phyloP scores from a whole-genome alignment of 1,139 yeast species.

The Yamadazyma spencermartinsiae region DNA sequence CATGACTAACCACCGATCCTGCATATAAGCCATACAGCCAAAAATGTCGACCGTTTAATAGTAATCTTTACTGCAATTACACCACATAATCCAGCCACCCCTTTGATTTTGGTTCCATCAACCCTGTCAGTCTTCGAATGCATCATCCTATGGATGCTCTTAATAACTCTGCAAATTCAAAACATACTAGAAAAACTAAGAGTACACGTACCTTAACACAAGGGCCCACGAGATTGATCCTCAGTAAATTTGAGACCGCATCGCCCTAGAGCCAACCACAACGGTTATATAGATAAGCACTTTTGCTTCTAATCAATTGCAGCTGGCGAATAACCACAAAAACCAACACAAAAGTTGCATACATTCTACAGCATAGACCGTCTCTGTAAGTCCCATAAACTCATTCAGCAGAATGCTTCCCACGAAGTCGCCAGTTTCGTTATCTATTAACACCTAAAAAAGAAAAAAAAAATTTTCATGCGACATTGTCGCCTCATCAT shows the following conservation, averaged over 20 bases:
- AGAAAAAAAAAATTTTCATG: conserved; percentile 2
- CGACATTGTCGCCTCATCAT: conserved; percentile 3
- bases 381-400: too few relatives aligned
- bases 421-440: too few relatives aligned
- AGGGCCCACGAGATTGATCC: neutral
- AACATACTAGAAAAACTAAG: neutral
- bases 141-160: too few relatives aligned
- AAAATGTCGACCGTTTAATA: too few relatives aligned
- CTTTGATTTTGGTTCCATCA: too few relatives aligned
- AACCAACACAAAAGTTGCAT: neutral
- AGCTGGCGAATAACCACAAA: neutral
- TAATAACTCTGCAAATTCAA: neutral
- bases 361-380: too few relatives aligned
- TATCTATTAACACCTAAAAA: neutral
- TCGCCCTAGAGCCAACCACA: neutral
- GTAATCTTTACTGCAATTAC: too few relatives aligned
- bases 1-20: too few relatives aligned
- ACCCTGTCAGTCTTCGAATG: too few relatives aligned
- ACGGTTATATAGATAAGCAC: neutral
- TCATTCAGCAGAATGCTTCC: too few relatives aligned
- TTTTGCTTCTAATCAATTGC: neutral
- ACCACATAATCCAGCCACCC: too few relatives aligned
- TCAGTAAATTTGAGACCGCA: neutral
- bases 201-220: neutral
- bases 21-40: too few relatives aligned